These are phyloP conservation scores for Suillus sp. DNA, from an alignment of 768 basidiomycete species.

Conservation along the genomic window DNA sequence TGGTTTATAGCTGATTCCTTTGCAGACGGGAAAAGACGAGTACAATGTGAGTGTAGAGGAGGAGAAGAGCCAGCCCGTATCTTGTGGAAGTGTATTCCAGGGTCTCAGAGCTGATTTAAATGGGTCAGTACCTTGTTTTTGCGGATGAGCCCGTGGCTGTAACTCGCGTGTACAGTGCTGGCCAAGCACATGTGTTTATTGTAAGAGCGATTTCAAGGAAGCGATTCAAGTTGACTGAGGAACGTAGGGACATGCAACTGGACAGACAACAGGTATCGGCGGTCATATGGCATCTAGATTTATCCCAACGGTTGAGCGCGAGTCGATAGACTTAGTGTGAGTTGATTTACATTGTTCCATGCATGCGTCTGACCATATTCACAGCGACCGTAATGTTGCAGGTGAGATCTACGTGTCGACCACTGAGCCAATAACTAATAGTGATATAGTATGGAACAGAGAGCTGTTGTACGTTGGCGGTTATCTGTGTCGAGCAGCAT, in stretches of 20 bases:
- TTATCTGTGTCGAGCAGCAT: conserved; percentile 77
- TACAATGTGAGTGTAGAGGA: conserved; percentile 74
- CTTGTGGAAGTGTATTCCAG: conserved; percentile 81
- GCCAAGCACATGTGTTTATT: conserved; percentile 82
- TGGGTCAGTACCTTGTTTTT: conserved; percentile 49
- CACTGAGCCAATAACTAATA: neutral
- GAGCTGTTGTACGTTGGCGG: conserved; percentile 88
- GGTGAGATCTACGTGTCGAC: conserved; percentile 40
- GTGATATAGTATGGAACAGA: conserved; percentile 76
- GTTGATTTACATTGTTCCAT: conserved; percentile 22
- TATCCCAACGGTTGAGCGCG: conserved; percentile 95
- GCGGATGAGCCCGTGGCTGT: neutral
- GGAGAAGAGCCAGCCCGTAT: conserved; percentile 57
- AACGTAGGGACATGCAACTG: conserved; percentile 81
- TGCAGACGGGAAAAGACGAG: conserved; percentile 78
- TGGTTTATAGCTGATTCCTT: neutral
- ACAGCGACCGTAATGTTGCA: conserved; percentile 79
- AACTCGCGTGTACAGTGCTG: conserved; percentile 44
- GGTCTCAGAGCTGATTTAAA: conserved; percentile 86
- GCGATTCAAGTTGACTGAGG: conserved; percentile 11
- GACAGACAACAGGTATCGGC: conserved; percentile 85
- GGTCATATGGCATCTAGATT: conserved; percentile 79
- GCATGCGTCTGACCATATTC: neutral
- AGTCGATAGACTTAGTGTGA: conserved; percentile 87
- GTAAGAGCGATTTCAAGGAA: conserved; percentile 40